A percentile compares a stretch with the other conserved stretches of the same genome.
Evolutionary conservation across 495 filamentous ascomycete genomes (phyloP).

Genomic region (Aspergillus olivimuriae): DNA sequence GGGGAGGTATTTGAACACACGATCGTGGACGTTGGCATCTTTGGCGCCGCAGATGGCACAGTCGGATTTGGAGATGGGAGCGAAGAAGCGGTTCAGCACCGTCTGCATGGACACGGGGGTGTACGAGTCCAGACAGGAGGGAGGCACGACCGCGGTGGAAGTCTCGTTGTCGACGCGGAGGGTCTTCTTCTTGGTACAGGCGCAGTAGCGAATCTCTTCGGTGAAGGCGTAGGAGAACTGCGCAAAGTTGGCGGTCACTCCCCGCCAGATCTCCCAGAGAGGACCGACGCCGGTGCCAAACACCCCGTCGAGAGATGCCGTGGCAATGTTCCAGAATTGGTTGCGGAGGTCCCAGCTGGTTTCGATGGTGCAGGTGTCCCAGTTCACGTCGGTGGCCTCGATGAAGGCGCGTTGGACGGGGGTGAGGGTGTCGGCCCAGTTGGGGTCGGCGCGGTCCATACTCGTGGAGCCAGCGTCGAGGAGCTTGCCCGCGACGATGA

Average conservation of each 20-base stretch:
- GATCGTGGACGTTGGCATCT: background rate
- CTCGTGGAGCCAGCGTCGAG: constrained; percentile 33
- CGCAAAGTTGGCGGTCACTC: constrained; percentile 16
- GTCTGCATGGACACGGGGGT: constrained; percentile 11
- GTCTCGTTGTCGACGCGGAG: background rate
- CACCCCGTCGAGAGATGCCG: background rate
- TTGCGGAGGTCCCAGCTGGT: constrained; percentile 17
- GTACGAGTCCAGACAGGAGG: constrained; percentile 1
- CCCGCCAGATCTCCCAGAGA: constrained; percentile 17
- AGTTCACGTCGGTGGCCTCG: constrained; percentile 26
- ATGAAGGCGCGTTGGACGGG: constrained; percentile 25
- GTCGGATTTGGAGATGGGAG: background rate
- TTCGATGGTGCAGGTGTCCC: constrained; percentile 20
- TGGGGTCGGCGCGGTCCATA: constrained; percentile 19
- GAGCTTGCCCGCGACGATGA: constrained; percentile 29
- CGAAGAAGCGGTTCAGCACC: constrained; percentile 10
- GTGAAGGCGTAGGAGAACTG: constrained; percentile 20
- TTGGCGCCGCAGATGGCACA: constrained; percentile 10
- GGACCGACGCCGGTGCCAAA: constrained; percentile 6
- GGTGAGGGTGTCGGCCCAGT: constrained; percentile 10
- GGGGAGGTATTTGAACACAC: constrained; percentile 19
- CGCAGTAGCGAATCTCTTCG: constrained; percentile 7
- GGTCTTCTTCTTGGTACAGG: background rate
- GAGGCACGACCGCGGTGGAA: background rate
- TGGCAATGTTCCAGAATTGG: constrained; percentile 12